Evolutionary conservation across 805 yeast species (phyloP).

Genomic region (Danielia reshetovae): DNA sequence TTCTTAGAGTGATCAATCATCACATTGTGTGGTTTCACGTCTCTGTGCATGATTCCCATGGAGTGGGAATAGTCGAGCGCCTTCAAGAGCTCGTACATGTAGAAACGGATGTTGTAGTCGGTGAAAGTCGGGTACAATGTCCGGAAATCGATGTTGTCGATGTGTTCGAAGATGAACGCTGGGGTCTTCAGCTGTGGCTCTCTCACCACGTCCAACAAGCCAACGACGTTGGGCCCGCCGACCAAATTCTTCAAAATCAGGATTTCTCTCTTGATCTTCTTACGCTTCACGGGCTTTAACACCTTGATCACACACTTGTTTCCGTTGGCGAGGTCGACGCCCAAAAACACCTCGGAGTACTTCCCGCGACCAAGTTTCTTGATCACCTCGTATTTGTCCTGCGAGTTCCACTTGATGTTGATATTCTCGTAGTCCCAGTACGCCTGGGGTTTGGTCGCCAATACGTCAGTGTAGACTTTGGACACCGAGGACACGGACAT

Average conservation of each 20-base stretch:
- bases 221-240: slow-evolving; percentile 78
- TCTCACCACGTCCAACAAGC: slow-evolving; percentile 77
- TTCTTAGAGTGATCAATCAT: slow-evolving; percentile 78
- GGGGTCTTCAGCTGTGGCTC: slow-evolving; percentile 86
- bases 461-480: slow-evolving; percentile 78
- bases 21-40: slow-evolving; percentile 89
- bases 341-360: slow-evolving; percentile 90
- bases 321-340: slow-evolving; percentile 60
- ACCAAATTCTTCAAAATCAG: slow-evolving; percentile 80
- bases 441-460: slow-evolving; percentile 66
- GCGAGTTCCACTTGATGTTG: slow-evolving; percentile 78
- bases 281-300: slow-evolving; percentile 86
- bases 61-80: slow-evolving; percentile 90
- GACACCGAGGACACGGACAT: slow-evolving; percentile 50
- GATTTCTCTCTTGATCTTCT: slow-evolving; percentile 88
- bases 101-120: slow-evolving; percentile 71
- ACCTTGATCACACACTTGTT: slow-evolving; percentile 82
- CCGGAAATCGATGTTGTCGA: slow-evolving; percentile 83
- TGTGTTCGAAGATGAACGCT: slow-evolving; percentile 79
- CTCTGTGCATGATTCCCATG: slow-evolving; percentile 93
- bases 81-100: slow-evolving; percentile 74
- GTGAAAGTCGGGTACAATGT: slow-evolving; percentile 78
- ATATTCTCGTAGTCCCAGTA: slow-evolving; percentile 80
- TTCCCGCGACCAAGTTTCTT: slow-evolving; percentile 89
- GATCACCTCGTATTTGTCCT: slow-evolving; percentile 79